Conservation (phyloP, 331 rosid genomes). For the Acacia concinna region DNA sequence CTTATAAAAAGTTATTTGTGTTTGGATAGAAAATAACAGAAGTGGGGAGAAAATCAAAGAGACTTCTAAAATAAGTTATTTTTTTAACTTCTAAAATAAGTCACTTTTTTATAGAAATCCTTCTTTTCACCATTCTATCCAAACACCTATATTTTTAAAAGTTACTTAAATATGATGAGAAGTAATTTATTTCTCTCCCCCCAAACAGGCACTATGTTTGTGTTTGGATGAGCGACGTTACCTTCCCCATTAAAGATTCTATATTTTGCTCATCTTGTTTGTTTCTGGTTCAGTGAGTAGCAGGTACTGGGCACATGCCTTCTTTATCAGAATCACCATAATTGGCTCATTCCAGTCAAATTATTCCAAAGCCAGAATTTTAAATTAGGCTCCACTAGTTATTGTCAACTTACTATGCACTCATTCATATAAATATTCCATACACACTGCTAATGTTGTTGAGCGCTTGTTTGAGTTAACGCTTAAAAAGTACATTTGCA, state of each 20-base stretch:
- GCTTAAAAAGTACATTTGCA: no score
- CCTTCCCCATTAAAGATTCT: conserved; percentile 34
- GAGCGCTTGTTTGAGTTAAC: no score
- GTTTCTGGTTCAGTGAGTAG: conserved; percentile 16
- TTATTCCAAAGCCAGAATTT: conserved; percentile 4
- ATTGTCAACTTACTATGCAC: conserved; percentile 20
- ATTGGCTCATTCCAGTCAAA: neutral
- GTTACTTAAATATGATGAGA: no score
- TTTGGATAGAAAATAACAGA: no score
- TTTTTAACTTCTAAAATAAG: no score
- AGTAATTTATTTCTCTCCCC: no score
- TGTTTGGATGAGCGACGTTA: conserved; percentile 27
- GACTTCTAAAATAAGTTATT: no score
- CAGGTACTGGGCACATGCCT: conserved; percentile 20
- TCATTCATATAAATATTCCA: conserved; percentile 8
- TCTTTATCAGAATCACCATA: conserved; percentile 1
- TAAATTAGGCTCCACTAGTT: neutral
- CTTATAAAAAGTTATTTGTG: no score
- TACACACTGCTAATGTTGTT: neutral
- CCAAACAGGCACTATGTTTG: conserved; percentile 21
- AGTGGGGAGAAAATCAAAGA: no score
- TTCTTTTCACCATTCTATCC: no score
- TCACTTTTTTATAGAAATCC: no score
- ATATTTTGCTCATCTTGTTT: conserved; percentile 22
- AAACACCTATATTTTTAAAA: no score